A percentile compares a stretch with the other conserved stretches of the same genome.
Conservation (phyloP, 306 rosid species). For the Malus sylvestris region DNA sequence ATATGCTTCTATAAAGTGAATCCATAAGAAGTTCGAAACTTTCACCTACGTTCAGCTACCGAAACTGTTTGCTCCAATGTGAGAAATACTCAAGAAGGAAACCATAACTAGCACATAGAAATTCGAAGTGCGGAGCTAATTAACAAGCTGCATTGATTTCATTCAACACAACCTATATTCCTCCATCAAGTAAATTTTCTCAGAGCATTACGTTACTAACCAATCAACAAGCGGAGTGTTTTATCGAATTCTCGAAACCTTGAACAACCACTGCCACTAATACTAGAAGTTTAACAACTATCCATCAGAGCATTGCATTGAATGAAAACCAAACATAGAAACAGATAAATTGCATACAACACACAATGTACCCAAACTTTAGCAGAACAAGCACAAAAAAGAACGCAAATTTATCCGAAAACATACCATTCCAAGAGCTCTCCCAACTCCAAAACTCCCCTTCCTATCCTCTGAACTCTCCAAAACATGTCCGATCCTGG, state of each 20-base stretch:
- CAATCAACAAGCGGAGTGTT: neutral
- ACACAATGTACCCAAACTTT: neutral
- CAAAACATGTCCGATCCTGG: slow-evolving; percentile 20
- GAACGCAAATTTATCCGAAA: neutral
- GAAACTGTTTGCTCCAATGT: neutral
- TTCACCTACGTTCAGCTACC: neutral
- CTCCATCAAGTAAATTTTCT: neutral
- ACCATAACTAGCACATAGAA: neutral
- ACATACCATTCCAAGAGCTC: slow-evolving; percentile 49
- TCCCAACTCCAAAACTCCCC: slow-evolving; percentile 27
- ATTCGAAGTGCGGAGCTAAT: neutral
- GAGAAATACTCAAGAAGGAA: neutral
- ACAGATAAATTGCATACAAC: neutral
- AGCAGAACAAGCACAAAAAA: neutral
- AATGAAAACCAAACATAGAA: neutral
- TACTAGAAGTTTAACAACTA: no score
- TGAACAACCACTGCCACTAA: neutral
- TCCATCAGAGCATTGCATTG: neutral
- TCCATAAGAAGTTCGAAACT: neutral
- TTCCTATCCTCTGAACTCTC: slow-evolving; percentile 24
- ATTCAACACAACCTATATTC: neutral
- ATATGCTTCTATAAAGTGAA: neutral
- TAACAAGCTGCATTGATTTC: neutral
- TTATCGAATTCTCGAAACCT: neutral
- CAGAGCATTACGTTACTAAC: neutral